Evolutionary conservation across 176 grass and related monocot species (phyloP), one percentile per base, ranked within the genome.

Genomic region (Chloris gayana): DNA sequence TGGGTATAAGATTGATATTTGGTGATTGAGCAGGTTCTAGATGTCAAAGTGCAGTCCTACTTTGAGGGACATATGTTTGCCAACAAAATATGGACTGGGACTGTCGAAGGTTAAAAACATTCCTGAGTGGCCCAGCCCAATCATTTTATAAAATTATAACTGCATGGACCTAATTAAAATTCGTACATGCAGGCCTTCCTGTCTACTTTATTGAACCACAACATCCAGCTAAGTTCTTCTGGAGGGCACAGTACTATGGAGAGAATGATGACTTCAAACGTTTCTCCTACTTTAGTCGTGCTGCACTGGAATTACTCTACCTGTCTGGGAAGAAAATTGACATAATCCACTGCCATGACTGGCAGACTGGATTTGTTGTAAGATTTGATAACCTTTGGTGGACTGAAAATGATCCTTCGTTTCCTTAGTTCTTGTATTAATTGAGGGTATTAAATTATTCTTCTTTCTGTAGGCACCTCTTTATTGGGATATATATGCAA

Each of bases 291-390:
- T 98, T 94, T 70, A 97, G 95, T 60, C 89, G 95, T 81, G 95
- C 67, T 10, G 95, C 95, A 64, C 87, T 98, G 76, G 95, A 98
- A 73, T 85, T 98, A 64, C 85, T 98, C 69, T 70, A 92, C 59
- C 80, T 91, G 79, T 71, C 88, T 58, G 88, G 86, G 66, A 98
- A 98, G 82, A 98, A 86, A 85, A 72, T 93, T 81, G 92, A 98
- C 70, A 95, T 98, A 79, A 98, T 98, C 82, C 95, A 98, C 50
- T 98, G 95, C 76, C 95, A 98, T 91, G 95, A 98, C 68, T 98
- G 95, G 95, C 95, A 92, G 82, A 98, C 95, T 80, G 95, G 87
- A 78, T 98, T 98, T 84, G 81, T 98, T 77, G 95, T 98, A 94
- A 72, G 92, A 33, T 33, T 45, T 65, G 33, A 85, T 19, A 17